Percentiles rank a stretch among this genome's conserved stretches.
phyloP scores from a whole-genome alignment of 176 grass and related monocot genomes.

The Aegilops bicornis region DNA sequence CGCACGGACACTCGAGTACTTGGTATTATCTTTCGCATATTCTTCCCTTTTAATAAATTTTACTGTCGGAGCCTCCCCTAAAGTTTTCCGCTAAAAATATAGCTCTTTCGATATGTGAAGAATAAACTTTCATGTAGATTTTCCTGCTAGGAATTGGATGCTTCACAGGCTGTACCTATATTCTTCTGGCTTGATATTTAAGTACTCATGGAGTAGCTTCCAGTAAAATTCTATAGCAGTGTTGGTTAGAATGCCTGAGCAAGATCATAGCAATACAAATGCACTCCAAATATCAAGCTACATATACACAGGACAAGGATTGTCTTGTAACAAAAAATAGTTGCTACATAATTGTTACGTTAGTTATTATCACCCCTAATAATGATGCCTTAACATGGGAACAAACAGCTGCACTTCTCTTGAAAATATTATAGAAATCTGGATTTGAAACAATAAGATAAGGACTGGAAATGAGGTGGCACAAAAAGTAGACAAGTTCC shows the following conservation, averaged over 20 bases:
- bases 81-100: neutral
- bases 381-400: neutral
- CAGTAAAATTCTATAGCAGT: constrained; percentile 1
- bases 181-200: neutral
- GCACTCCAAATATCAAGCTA: neutral
- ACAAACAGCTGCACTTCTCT: neutral
- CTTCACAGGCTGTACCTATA: neutral
- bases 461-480: neutral
- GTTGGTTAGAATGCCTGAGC: neutral
- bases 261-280: neutral
- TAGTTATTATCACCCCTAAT: neutral
- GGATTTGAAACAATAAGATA: neutral
- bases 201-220: neutral
- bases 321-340: neutral
- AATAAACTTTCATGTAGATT: neutral
- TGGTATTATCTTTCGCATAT: constrained; percentile 42
- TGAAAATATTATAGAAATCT: neutral
- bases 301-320: neutral
- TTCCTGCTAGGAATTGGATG: constrained; percentile 7
- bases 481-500: neutral
- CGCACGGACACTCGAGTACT: constrained; percentile 79
- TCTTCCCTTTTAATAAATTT: neutral
- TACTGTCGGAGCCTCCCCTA: neutral
- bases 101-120: neutral
- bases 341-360: neutral